Evolutionary conservation across 2,329 filamentous ascomycete species (phyloP).

Genomic region (Exserohilum rostratum): DNA sequence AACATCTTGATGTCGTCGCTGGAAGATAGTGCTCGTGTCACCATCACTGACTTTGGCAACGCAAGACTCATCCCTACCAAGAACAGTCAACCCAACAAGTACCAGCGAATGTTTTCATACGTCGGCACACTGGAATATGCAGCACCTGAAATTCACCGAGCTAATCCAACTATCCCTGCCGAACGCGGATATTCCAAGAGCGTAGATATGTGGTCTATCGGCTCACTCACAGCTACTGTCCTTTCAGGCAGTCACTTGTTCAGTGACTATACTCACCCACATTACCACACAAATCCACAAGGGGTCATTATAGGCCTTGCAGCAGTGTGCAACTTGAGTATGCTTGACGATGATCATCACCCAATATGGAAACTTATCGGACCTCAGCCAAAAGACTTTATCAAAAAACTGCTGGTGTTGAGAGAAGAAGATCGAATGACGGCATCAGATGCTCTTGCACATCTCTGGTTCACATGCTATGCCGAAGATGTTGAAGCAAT

Average conservation of each 20-base stretch:
- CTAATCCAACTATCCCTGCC: slow-evolving; percentile 32
- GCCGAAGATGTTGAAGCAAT: slow-evolving; percentile 55
- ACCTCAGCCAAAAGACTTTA: slow-evolving; percentile 58
- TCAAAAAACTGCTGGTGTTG: slow-evolving; percentile 57
- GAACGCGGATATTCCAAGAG: slow-evolving; percentile 61
- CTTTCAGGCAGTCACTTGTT: slow-evolving; percentile 60
- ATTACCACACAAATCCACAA: slow-evolving; percentile 30
- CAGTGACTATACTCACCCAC: slow-evolving; percentile 39
- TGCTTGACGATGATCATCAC: slow-evolving; percentile 50
- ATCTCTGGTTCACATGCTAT: slow-evolving; percentile 63
- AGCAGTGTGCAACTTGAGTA: slow-evolving; percentile 50
- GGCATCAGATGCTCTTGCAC: slow-evolving; percentile 59
- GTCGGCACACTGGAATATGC: slow-evolving; percentile 64
- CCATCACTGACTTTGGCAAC: slow-evolving; percentile 67
- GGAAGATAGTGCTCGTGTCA: slow-evolving; percentile 57
- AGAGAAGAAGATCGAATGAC: slow-evolving; percentile 59
- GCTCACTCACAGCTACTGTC: slow-evolving; percentile 59
- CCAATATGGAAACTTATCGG: slow-evolving; percentile 53
- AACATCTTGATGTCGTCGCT: slow-evolving; percentile 66
- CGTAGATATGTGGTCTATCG: slow-evolving; percentile 69
- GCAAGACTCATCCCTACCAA: slow-evolving; percentile 50
- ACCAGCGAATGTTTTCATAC: slow-evolving; percentile 58
- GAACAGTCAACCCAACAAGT: slow-evolving; percentile 9
- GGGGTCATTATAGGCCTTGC: slow-evolving; percentile 44
- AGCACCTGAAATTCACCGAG: slow-evolving; percentile 57